phyloP scores from a whole-genome alignment of 805 yeast species.

The Yamadazyma olivae region DNA sequence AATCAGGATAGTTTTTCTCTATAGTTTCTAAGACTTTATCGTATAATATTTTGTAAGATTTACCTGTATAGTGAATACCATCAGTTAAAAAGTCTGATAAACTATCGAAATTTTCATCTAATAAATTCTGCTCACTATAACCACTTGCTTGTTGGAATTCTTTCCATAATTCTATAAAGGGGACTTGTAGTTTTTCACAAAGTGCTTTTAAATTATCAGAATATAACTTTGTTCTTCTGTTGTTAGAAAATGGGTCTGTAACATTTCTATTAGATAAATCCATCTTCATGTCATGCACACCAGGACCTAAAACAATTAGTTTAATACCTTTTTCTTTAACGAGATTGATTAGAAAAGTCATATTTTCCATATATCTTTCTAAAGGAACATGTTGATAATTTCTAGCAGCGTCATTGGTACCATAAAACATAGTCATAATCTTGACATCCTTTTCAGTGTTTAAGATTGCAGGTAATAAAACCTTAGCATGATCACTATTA shows the following conservation, averaged over 20 bases:
- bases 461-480: slow-evolving; percentile 40
- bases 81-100: slow-evolving; percentile 26
- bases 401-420: slow-evolving; percentile 65
- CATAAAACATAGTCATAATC: slow-evolving; percentile 64
- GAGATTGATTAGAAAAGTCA: slow-evolving; percentile 37
- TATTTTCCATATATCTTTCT: slow-evolving; percentile 47
- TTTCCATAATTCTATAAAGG: slow-evolving; percentile 56
- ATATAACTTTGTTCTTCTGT: slow-evolving; percentile 45
- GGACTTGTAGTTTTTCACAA: slow-evolving; percentile 46
- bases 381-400: slow-evolving; percentile 46
- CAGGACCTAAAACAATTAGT: slow-evolving; percentile 63
- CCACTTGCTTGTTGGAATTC: slow-evolving; percentile 34
- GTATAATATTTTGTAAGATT: slow-evolving; percentile 50
- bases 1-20: slow-evolving; percentile 23
- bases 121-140: slow-evolving; percentile 35
- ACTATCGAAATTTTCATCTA: slow-evolving; percentile 27
- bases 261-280: neutral
- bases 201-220: slow-evolving; percentile 46
- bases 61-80: slow-evolving; percentile 61
- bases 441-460: slow-evolving; percentile 38
- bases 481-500: slow-evolving; percentile 57
- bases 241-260: slow-evolving; percentile 31
- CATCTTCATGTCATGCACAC: slow-evolving; percentile 43
- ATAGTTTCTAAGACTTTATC: slow-evolving; percentile 42
- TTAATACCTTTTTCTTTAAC: slow-evolving; percentile 43